Percentiles rank a stretch among this genome's conserved stretches.
These are phyloP conservation scores for Lasiosphaeria ovina DNA, from an alignment of 495 filamentous ascomycete genomes.

Conservation along the genomic window DNA sequence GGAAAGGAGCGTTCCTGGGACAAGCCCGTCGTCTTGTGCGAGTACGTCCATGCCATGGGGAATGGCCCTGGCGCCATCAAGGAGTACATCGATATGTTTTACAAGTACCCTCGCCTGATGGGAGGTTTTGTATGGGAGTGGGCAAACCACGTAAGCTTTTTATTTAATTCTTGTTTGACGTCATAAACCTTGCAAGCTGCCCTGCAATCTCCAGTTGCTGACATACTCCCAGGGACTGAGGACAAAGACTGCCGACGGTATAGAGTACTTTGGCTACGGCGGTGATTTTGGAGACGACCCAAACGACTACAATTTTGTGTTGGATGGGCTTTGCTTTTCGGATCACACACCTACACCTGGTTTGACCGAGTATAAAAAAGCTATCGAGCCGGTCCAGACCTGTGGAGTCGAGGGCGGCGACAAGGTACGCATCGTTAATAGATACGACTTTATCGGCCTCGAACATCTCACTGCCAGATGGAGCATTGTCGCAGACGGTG, in stretches of 20 bases:
- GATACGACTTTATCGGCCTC: constrained; percentile 53
- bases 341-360: constrained; percentile 61
- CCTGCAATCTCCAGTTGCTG: constrained; percentile 8
- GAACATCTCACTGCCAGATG: constrained; percentile 49
- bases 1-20: constrained; percentile 43
- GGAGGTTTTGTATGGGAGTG: constrained; percentile 78
- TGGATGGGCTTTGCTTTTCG: constrained; percentile 63
- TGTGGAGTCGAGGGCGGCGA: constrained; percentile 27
- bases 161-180: background rate
- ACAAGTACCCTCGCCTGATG: constrained; percentile 60
- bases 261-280: constrained; percentile 64
- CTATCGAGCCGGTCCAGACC: constrained; percentile 59
- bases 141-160: constrained; percentile 58
- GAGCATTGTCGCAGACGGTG: constrained; percentile 42
- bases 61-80: constrained; percentile 67
- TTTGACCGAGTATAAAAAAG: constrained; percentile 62
- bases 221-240: constrained; percentile 46
- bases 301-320: constrained; percentile 66
- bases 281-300: constrained; percentile 71
- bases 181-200: too few species aligned
- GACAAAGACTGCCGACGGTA: constrained; percentile 52
- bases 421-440: constrained; percentile 48
- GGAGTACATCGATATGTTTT: constrained; percentile 69
- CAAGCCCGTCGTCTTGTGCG: constrained; percentile 64
- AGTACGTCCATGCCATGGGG: constrained; percentile 73